These are phyloP conservation scores for Capsicum chinense DNA, from an alignment of 257 asterid species.

Conservation along the genomic window DNA sequence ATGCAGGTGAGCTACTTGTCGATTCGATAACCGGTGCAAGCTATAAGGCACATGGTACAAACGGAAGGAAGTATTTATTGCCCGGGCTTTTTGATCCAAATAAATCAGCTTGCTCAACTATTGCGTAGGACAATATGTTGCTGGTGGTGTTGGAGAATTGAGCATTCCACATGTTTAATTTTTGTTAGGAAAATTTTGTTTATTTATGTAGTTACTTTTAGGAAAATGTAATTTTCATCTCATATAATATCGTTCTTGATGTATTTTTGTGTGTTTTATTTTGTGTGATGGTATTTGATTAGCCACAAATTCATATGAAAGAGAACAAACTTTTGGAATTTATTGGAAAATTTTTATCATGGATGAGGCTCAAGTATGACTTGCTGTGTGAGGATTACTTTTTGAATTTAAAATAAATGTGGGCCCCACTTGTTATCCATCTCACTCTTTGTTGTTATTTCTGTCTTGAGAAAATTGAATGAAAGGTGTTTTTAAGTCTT, in stretches of 20 bases:
- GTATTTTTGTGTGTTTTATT: not conserved
- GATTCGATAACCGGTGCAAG: conserved; percentile 71
- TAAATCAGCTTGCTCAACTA: conserved; percentile 60
- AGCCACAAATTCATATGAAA: not conserved
- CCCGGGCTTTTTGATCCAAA: conserved; percentile 71
- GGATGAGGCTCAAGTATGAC: too few relatives aligned
- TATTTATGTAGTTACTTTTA: not conserved
- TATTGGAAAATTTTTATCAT: not conserved
- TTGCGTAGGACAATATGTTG: conserved; percentile 46
- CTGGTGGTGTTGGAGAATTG: conserved; percentile 31
- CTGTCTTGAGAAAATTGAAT: too few relatives aligned
- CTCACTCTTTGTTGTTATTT: too few relatives aligned
- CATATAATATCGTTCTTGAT: not conserved
- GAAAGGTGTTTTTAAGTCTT: too few relatives aligned
- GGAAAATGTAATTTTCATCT: not conserved
- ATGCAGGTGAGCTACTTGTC: conserved; percentile 66
- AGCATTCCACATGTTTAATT: not conserved
- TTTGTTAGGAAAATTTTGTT: not conserved
- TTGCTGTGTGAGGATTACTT: too few relatives aligned
- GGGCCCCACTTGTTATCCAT: too few relatives aligned
- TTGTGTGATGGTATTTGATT: not conserved
- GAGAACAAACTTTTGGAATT: not conserved
- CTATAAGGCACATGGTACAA: conserved; percentile 69
- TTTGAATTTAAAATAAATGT: too few relatives aligned
- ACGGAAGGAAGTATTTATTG: conserved; percentile 60